Percentiles rank a stretch among this genome's conserved stretches.
These are phyloP conservation scores for Acanthamoeba triangularis DNA, from an alignment of 208 protist genomes.

Conservation along the genomic window DNA sequence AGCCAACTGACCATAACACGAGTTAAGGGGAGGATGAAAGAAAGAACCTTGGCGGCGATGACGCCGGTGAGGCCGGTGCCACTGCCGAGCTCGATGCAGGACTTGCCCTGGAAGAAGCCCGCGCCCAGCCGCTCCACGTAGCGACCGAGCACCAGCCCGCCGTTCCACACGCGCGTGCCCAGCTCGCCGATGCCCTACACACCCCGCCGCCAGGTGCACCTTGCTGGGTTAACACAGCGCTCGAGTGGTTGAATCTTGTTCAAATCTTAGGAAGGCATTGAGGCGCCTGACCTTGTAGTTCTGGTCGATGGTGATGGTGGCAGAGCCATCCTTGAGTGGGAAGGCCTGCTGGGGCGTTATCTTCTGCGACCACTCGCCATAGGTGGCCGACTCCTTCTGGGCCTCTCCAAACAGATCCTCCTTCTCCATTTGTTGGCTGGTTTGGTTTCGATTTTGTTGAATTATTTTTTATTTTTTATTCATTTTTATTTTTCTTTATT, in stretches of 20 bases:
- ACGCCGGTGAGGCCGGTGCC: slow-evolving; percentile 71
- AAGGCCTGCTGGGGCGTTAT: slow-evolving; percentile 54
- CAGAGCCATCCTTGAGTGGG: slow-evolving; percentile 65
- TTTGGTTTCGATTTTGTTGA: too few species aligned
- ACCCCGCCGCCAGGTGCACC: too few species aligned
- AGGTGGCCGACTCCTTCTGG: slow-evolving; percentile 63
- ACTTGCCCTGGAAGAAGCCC: slow-evolving; percentile 48
- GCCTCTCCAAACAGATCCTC: slow-evolving; percentile 67
- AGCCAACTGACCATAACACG: too few species aligned
- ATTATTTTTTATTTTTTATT: neutral
- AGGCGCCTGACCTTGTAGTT: slow-evolving; percentile 66
- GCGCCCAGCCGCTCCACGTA: slow-evolving; percentile 56
- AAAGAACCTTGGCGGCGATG: slow-evolving; percentile 69
- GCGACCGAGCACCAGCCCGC: slow-evolving; percentile 60
- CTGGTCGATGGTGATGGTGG: slow-evolving; percentile 66
- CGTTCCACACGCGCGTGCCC: slow-evolving; percentile 71
- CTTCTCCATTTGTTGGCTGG: too few species aligned
- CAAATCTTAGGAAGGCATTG: too few species aligned
- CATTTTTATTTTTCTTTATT: too few species aligned
- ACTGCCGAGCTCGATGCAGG: slow-evolving; percentile 71
- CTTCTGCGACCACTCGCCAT: slow-evolving; percentile 37
- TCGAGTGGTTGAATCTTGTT: too few species aligned
- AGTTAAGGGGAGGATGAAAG: too few species aligned
- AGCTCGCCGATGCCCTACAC: slow-evolving; percentile 66
- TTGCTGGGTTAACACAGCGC: too few species aligned